Conservation (phyloP, 2,329 filamentous ascomycete genomes). For the Biscogniauxia sp. region DNA sequence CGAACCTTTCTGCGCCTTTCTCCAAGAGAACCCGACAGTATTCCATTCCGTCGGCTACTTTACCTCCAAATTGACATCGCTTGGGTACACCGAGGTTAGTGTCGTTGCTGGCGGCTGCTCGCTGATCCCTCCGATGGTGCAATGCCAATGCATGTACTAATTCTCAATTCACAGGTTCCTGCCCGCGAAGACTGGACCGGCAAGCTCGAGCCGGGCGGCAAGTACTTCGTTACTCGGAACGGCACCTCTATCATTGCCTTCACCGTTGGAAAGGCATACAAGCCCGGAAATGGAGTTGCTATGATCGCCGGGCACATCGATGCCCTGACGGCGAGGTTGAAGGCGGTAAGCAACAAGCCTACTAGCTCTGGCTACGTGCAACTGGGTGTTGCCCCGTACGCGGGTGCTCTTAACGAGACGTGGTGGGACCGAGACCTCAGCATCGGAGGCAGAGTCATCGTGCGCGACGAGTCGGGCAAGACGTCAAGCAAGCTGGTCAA, state of each 20-base stretch:
- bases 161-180: slow-evolving; percentile 53
- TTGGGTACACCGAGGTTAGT: slow-evolving; percentile 70
- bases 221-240: slow-evolving; percentile 87
- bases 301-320: slow-evolving; percentile 93
- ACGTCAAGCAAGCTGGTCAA: slow-evolving; percentile 81
- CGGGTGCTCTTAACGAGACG: slow-evolving; percentile 79
- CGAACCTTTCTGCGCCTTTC: slow-evolving; percentile 81
- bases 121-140: not conserved
- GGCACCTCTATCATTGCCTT: slow-evolving; percentile 85
- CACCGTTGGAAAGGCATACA: slow-evolving; percentile 74
- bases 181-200: slow-evolving; percentile 75
- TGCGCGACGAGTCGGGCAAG: slow-evolving; percentile 75
- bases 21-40: slow-evolving; percentile 86
- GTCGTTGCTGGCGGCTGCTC: not conserved
- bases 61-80: slow-evolving; percentile 65
- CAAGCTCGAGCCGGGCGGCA: slow-evolving; percentile 73
- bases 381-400: slow-evolving; percentile 89
- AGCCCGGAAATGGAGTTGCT: slow-evolving; percentile 80
- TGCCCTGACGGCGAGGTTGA: slow-evolving; percentile 83
- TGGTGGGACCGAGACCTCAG: slow-evolving; percentile 98
- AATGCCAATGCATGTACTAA: slow-evolving; percentile 2
- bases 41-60: slow-evolving; percentile 88
- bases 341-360: slow-evolving; percentile 85
- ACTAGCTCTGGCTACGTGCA: slow-evolving; percentile 83
- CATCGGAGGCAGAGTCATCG: slow-evolving; percentile 84